These are phyloP conservation scores for Colletotrichum endophyticum DNA, from an alignment of 2,329 filamentous ascomycete species.

Conservation along the genomic window DNA sequence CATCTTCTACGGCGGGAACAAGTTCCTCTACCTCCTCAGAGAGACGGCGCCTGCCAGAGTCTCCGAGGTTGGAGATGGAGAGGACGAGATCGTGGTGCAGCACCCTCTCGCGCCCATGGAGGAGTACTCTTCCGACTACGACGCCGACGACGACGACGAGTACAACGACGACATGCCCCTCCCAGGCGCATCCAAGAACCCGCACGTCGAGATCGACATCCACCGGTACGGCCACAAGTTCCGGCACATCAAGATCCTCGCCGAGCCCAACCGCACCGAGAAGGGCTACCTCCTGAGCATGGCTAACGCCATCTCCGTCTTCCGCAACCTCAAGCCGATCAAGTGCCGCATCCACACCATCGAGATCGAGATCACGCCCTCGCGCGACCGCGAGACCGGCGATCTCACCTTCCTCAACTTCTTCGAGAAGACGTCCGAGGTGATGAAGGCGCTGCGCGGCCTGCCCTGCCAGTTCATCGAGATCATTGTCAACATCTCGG, in stretches of 20 bases:
- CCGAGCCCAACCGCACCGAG: conserved; percentile 44
- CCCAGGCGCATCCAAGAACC: conserved; percentile 22
- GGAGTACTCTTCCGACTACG: neutral
- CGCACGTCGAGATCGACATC: conserved; percentile 33
- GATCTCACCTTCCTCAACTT: conserved; percentile 41
- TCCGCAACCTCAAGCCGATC: conserved; percentile 26
- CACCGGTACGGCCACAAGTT: conserved; percentile 42
- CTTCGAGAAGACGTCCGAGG: conserved; percentile 30
- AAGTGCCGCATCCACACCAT: conserved; percentile 41
- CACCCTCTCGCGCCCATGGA: neutral
- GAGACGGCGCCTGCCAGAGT: conserved; percentile 31
- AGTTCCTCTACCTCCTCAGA: conserved; percentile 50
- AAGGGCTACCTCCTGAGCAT: conserved; percentile 29
- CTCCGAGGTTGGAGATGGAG: conserved; percentile 12
- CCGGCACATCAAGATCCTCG: conserved; percentile 44
- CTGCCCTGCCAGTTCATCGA: conserved; percentile 40
- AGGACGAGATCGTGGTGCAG: conserved; percentile 18
- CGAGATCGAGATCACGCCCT: conserved; percentile 44
- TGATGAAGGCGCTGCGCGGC: conserved; percentile 33
- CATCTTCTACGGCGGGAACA: conserved; percentile 53
- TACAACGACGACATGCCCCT: neutral
- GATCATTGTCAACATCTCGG: conserved; percentile 35
- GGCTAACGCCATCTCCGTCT: conserved; percentile 40
- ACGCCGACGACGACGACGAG: neutral
- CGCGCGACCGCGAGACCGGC: neutral